Base-by-base conservation (phyloP, 129 eudicot species). In the Tagetes erecta region DNA sequence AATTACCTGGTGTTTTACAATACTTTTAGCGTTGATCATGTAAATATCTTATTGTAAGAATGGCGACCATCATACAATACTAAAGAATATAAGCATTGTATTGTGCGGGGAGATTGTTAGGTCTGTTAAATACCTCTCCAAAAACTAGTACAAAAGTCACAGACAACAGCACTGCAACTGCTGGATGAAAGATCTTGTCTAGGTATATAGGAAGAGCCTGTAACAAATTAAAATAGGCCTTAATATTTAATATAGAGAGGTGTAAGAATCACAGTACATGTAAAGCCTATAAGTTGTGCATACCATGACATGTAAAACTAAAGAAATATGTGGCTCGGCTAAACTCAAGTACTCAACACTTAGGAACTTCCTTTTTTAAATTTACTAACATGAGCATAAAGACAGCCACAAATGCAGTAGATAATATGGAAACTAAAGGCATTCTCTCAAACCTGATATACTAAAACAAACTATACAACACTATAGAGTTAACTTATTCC, bases 191-290 rank as follows among this genome's bases (percentile, higher is more conserved):
- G 10, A 95, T 80, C 68, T 91, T 91, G 67, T 91, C 99, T 82
- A 95, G 81, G 77, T 85, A 91, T 27, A 95, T 85, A 55, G 99
- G 99, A 76, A 95, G 96, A 70, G 99, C 99, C 99, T 95, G 86
- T 80, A 82, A 30, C 73, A 35, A 35, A 57, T 64, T 79, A 64
- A 60, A 72, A 72, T 79, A 12, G 42, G 56, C 34, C 34, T 74
- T 41, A n/a, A 66, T 40, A 52, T n/a, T 74, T 41, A n/a, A 66
- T 40, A 52, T n/a, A 66, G 11, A 52, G 6, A 40, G 35, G 66
- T 75, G 37, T 51, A 14, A 42, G 30, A 55, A 73, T 46, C 73
- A 31, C 20, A 11, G 38, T 39, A 65, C 65, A 65, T 39, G 63
- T 58, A 49, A 58, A 56, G 8, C 47, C 44, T 14, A 45, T 42